Base-by-base conservation (phyloP, 305 asterid genomes). In the Fraxinus dipetala region DNA sequence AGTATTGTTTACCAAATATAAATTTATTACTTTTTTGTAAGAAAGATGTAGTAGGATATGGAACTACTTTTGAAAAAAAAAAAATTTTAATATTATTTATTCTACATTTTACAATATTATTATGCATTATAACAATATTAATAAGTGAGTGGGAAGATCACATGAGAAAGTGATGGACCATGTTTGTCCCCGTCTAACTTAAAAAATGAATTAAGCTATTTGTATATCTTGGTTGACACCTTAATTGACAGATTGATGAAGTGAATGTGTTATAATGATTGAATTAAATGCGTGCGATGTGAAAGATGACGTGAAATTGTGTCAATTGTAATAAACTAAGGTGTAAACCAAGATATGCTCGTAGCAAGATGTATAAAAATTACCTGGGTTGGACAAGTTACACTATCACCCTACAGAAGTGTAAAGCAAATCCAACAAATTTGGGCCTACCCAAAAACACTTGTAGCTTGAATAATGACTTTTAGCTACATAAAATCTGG, bases 151-250 rank as follows among this genome's bases (percentile, higher is more conserved):
- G 86, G 84, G 78, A 87, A 82, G 80, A 83, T 86, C 98, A 89
- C 94, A 81, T 90, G 93, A 83, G 88, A 85, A 86, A 85, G 89
- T 75, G 86, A 87, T 84, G 92, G 89, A 67, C 83, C 85, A 82
- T 78, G 80, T 80, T 83, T 79, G 86, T 87, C 88, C 72, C 8
- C 6, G 6, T 35, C 38, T 6, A 35, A 35, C 38, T 5, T 35
- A 6, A 35, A 35, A 35, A 35, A 35, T 35, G 38, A 35, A 35
- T 35, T 35, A 35, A 35, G 6, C 38, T 35, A 35, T 5, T 35
- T 35, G 38, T 35, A 35, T 0, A 34, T 0, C 5, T 35, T 35
- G 38, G 1, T 35, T 32, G 36, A 32, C 36, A 32, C 0, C 5
- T 31, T 31, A 5, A 31, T 31, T 34, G 36, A 34, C 7, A 34